Evolutionary conservation across 2,329 filamentous ascomycete species (phyloP).

Genomic region (Aspergillus fumigatiaffinis): DNA sequence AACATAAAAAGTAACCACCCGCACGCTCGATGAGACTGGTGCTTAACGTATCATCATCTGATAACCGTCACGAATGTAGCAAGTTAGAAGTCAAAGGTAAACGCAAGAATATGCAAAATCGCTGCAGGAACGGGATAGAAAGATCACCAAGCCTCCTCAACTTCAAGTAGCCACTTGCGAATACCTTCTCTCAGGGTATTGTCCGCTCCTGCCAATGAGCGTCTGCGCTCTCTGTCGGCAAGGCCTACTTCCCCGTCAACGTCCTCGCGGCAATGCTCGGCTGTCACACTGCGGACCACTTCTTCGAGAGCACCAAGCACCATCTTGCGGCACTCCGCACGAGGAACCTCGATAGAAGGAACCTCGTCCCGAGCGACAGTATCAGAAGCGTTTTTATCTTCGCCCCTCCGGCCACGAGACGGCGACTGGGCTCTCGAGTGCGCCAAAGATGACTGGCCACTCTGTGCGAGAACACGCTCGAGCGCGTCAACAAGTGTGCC

Average conservation of each 20-base stretch:
- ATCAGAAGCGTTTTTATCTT: constrained; percentile 23
- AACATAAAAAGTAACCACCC: not conserved
- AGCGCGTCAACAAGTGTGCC: constrained; percentile 55
- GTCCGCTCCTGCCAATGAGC: constrained; percentile 35
- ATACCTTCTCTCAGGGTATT: constrained; percentile 56
- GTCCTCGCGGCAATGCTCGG: constrained; percentile 43
- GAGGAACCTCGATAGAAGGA: constrained; percentile 43
- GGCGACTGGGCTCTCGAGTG: constrained; percentile 41
- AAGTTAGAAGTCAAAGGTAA: not conserved
- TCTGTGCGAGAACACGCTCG: constrained; percentile 51
- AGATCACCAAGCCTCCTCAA: constrained; percentile 43
- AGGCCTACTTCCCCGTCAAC: constrained; percentile 27
- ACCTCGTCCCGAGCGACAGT: constrained; percentile 24
- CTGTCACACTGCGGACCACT: constrained; percentile 53
- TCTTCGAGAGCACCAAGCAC: constrained; percentile 56
- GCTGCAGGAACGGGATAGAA: not conserved
- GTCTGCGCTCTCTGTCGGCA: constrained; percentile 32
- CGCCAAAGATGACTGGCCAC: constrained; percentile 38
- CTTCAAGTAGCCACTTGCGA: constrained; percentile 51
- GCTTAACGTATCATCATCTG: not conserved
- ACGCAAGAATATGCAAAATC: not conserved
- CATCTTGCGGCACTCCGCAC: constrained; percentile 51
- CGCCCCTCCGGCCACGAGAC: constrained; percentile 32
- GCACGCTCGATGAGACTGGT: not conserved
- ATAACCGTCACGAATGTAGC: not conserved